A percentile compares a stretch with the other conserved stretches of the same genome.
Conservation (phyloP, 768 basidiomycete species). For the Lactifluus subvellereus region DNA sequence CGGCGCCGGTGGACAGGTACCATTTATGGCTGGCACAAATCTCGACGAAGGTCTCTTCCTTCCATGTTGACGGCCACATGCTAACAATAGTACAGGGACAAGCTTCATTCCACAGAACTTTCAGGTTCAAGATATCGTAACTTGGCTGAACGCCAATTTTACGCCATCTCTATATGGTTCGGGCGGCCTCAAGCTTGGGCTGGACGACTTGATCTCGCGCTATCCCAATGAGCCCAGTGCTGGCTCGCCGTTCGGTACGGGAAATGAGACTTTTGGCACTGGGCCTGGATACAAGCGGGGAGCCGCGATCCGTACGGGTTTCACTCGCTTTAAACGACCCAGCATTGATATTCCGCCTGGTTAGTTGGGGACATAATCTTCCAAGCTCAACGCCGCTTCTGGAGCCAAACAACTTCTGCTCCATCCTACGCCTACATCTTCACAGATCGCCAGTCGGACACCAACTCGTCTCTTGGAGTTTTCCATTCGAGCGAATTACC, state of each 20-base stretch:
- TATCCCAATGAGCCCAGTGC: conserved; percentile 40
- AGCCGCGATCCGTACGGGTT: conserved; percentile 29
- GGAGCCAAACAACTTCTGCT: conserved; percentile 37
- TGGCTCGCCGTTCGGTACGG: conserved; percentile 44
- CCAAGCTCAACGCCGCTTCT: conserved; percentile 36
- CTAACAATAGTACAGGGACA: conserved; percentile 30
- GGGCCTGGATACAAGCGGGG: conserved; percentile 37
- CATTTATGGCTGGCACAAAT: conserved; percentile 42
- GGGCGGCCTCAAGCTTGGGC: conserved; percentile 21
- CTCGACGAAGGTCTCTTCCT: conserved; percentile 40
- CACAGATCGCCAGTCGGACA: conserved; percentile 32
- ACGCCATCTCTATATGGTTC: conserved; percentile 19
- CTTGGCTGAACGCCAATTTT: conserved; percentile 15
- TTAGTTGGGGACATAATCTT: conserved; percentile 39
- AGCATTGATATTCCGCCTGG: neutral
- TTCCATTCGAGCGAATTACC: conserved; percentile 24
- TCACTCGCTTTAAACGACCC: neutral
- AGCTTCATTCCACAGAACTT: conserved; percentile 31
- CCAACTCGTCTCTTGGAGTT: conserved; percentile 17
- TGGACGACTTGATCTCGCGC: conserved; percentile 31
- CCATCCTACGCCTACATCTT: conserved; percentile 41
- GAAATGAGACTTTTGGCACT: conserved; percentile 41
- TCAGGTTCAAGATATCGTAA: neutral
- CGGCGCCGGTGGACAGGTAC: conserved; percentile 35
- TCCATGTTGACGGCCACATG: neutral